Evolutionary conservation across 2,329 filamentous ascomycete species (phyloP), one percentile per base, ranked within the genome.

Genomic region (Colletotrichum liriopes): DNA sequence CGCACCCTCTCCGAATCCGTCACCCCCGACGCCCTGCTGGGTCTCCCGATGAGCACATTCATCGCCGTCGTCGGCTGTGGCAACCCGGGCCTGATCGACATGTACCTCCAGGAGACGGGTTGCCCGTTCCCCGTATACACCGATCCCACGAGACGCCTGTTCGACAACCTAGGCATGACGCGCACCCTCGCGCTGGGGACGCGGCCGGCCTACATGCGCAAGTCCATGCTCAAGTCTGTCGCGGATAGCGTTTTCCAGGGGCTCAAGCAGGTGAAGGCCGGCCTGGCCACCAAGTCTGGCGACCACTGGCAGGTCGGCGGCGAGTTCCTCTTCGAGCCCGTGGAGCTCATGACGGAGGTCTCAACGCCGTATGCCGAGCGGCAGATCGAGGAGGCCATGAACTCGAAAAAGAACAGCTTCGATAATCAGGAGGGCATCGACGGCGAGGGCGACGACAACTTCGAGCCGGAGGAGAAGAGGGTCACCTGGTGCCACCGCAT

Each of bases 401-500:
- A 65, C 62, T 59, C 55, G 43, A 59, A 59, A 54, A 60, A 55
- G 55, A 59, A 45, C 32, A 68, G 64, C 49, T 56, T 55, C 29
- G 70, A 41, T 23, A 55, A 52, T 32, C 63, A 71, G 67, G 73
- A 73, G 16, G 66, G 62, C 23, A 72, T 72, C 5, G 69, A 72
- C 54, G 69, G 69, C 18, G 56, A 72, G 18, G 73, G 62, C 4
- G 77, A 76, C 8, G 80, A 78, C 32, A 78, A 79, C 11, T 74
- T 69, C 47, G 68, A 67, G 29, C 77, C 80, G 2, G 85, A 89
- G 77, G 85, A 89, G 77, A 93, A 93, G 82, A 84, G 84, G 66
- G 88, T 94, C 37, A 91, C 89, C 1, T 97, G 94, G 94, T 95
- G 92, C 77, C 93, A 96, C 82, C 87, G 93, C 37, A 97, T 97